Evolutionary conservation across 768 basidiomycete species (phyloP), one percentile per base, ranked within the genome.

Genomic region (Infundibulicybe gibba): DNA sequence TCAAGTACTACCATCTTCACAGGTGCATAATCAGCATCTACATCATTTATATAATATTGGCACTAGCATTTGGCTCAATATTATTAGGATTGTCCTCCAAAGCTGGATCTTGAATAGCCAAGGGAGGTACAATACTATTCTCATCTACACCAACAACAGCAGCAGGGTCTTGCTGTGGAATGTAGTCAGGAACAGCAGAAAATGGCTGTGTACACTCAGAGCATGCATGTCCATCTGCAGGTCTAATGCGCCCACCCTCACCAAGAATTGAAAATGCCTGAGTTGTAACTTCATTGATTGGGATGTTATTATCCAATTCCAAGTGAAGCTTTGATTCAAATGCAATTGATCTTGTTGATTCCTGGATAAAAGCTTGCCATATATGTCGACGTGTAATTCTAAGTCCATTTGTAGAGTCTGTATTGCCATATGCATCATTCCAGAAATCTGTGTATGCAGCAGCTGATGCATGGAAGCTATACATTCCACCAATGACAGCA

Each of bases 361-460:
- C 53, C 38, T 52, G 43, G 10, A 54, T 48, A 49, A 54, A n/a
- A 54, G 53, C 47, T n/a, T 49, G 38, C 54, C 54, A 52, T 25
- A 46, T 21, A 13, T 54, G 50, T 10, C 39, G 17, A 9, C 44
- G 25, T 2, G 53, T 21, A 6, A 52, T 6, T 25, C 25, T 39
- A 13, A 6, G 14, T 3, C 3, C 32, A 25, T 32, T 34, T 15
- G 3, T 21, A 12, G 12, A 14, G 16, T 19, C n/a, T 14, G 11
- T 9, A 40, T 12, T 4, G 11, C 20, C 32, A 44, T 48, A 56
- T n/a, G 53, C 37, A 44, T 44, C 10, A 20, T 44, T 72, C 45
- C 68, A 71, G 47, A 67, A 69, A 37, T 68, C 66, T 8, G 19
- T 16, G 31, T 45, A 39, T 39, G 57, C 41, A 54, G 30, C 14